Evolutionary conservation across 371 early-diverging fungal species (phyloP).

Genomic region (Chytridiales sp.): DNA sequence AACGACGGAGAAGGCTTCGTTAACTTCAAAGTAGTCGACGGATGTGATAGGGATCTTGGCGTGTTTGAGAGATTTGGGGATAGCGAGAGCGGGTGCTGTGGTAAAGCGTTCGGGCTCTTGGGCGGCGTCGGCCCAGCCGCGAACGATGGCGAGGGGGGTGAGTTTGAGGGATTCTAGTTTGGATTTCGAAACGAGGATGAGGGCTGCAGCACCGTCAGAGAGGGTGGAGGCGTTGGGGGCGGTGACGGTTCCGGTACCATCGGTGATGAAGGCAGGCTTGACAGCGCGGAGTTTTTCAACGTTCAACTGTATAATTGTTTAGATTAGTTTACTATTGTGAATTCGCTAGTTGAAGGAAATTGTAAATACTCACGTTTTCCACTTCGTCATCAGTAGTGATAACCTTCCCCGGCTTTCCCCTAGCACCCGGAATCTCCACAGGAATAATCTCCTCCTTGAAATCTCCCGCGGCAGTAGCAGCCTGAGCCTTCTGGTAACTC

Average conservation of each 20-base stretch:
- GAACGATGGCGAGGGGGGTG: constrained; percentile 76
- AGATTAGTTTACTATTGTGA: constrained; percentile 17
- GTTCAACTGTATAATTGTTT: constrained; percentile 41
- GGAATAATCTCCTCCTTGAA: constrained; percentile 88
- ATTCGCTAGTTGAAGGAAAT: not conserved
- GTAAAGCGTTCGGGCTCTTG: constrained; percentile 88
- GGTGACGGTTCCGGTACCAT: constrained; percentile 84
- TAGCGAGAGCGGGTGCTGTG: constrained; percentile 87
- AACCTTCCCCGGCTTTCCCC: constrained; percentile 81
- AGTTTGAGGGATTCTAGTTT: constrained; percentile 76
- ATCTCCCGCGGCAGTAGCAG: constrained; percentile 73
- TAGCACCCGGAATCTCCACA: constrained; percentile 76
- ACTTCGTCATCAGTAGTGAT: constrained; percentile 87
- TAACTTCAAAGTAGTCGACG: constrained; percentile 87
- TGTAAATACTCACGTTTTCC: constrained; percentile 47
- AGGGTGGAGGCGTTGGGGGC: constrained; percentile 95
- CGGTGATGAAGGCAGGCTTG: constrained; percentile 85
- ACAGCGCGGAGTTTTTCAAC: constrained; percentile 78
- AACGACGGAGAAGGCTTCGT: constrained; percentile 98
- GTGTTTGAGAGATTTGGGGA: constrained; percentile 85
- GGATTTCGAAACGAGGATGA: constrained; percentile 79
- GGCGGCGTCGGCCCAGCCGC: constrained; percentile 78
- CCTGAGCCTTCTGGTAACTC: constrained; percentile 86
- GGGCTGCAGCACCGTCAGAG: constrained; percentile 92
- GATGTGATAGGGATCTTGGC: constrained; percentile 68